Conservation (phyloP, 805 yeast genomes). For the Wickerhamomyces strasburgensis region DNA sequence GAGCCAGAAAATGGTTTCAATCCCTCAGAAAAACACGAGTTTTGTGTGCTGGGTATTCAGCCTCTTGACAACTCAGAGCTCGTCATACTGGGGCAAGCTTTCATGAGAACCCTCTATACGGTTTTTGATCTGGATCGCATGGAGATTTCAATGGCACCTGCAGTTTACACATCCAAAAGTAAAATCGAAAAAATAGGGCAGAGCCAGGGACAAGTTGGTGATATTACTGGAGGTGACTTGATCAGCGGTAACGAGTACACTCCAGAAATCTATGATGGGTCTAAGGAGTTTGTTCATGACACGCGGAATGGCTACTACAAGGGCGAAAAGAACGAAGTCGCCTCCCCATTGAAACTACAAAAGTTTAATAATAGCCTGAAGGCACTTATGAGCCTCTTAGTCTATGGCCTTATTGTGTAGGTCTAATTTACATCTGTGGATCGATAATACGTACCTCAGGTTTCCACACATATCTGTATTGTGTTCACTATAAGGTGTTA, state of each 20-base stretch:
- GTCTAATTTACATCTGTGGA: no score
- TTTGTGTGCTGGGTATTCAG: slow-evolving; percentile 14
- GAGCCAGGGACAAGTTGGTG: background rate
- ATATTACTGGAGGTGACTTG: background rate
- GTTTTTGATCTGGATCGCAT: slow-evolving; percentile 23
- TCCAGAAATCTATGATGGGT: background rate
- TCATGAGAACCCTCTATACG: slow-evolving; percentile 18
- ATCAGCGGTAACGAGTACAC: background rate
- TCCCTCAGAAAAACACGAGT: slow-evolving; percentile 4
- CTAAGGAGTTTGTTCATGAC: background rate
- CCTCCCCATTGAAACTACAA: no score
- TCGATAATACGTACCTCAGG: no score
- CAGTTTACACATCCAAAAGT: slow-evolving; percentile 7
- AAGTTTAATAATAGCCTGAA: no score
- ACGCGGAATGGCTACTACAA: background rate
- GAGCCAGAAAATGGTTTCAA: background rate
- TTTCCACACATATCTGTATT: no score
- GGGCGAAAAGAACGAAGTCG: no score
- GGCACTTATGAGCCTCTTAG: no score
- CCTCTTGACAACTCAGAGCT: slow-evolving; percentile 3
- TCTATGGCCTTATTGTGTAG: no score
- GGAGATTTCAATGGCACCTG: slow-evolving; percentile 23
- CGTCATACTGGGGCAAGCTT: slow-evolving; percentile 19
- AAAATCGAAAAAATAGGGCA: background rate
- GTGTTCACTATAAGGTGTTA: no score